Evolutionary conservation across 768 basidiomycete genomes (phyloP), one percentile per base, ranked within the genome.

Genomic region (Hericium erinaceus): DNA sequence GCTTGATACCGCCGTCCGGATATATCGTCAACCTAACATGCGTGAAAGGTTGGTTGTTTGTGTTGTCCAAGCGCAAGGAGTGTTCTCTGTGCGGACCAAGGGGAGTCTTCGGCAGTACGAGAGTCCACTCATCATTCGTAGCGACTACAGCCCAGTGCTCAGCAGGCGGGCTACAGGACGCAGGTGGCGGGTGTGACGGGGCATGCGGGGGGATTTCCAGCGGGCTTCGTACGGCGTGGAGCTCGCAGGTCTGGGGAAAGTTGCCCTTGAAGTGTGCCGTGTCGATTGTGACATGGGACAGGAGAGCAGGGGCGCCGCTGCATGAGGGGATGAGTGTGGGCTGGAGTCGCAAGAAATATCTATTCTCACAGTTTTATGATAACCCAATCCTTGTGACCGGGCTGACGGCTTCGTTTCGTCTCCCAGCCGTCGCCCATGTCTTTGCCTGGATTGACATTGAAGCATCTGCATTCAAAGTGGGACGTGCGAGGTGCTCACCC

Each of bases 401-500:
- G 79, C 46, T 73, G 76, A 55, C 91, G 78, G 65, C 89, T 95
- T 60, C 97, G 79, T 68, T 89, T 92, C 3, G 95, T 98, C 73
- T 99, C 97, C 97, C 97, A 99, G 4, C 97, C 97, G 67, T 97
- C 95, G 4, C 94, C 85, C 93, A 99, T 99, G 65, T 95, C 87
- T 67, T 84, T 85, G 26, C 91, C 80, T 81, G 53, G n/a, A 44
- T 13, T 26, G 10, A 38, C n/a, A 18, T 18, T 13, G n/a, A 8
- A 24, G 28, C 49, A 37, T 56, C 39, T 51, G 24, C 5, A 38
- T 38, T 12, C 22, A 38, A 16, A 26, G 37, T 18, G 38, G 41
- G 39, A 57, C 52, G 39, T 57, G 18, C 12, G 37, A 53, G 44
- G 51, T 38, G 59, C 64, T 62, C 62, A 74, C 86, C 95, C 70